Evolutionary conservation across 345 rosid species (phyloP).

Genomic region (Populus nigra): DNA sequence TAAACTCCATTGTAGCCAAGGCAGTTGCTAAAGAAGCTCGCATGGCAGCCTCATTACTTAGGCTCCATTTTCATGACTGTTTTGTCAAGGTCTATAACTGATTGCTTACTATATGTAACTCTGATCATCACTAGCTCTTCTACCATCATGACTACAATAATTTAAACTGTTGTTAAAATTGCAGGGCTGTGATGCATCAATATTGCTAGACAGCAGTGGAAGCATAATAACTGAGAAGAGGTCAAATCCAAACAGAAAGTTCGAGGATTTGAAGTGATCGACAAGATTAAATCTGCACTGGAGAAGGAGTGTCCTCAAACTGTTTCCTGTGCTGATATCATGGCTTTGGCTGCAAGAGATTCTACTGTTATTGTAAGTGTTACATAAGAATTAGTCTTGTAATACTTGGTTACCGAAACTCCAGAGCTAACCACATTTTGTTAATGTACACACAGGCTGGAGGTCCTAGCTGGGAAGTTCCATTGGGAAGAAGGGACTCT

Average conservation of each 20-base stretch:
- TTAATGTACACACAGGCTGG: slow-evolving; percentile 47
- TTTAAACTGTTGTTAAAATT: not conserved
- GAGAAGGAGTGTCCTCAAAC: slow-evolving; percentile 71
- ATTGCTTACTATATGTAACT: not conserved
- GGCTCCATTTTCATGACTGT: slow-evolving; percentile 37
- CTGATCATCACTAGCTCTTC: not conserved
- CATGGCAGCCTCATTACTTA: slow-evolving; percentile 31
- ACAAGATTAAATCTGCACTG: slow-evolving; percentile 71
- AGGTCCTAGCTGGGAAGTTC: slow-evolving; percentile 86
- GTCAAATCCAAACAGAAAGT: slow-evolving; percentile 69
- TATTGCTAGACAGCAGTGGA: slow-evolving; percentile 64
- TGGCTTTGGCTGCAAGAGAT: slow-evolving; percentile 82
- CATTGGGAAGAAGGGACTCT: slow-evolving; percentile 77
- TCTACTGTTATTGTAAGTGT: slow-evolving; percentile 70
- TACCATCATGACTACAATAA: too few relatives aligned
- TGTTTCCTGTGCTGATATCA: slow-evolving; percentile 81
- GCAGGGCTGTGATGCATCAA: slow-evolving; percentile 90
- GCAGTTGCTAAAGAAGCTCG: slow-evolving; percentile 30
- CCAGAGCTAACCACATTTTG: not conserved
- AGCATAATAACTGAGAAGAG: slow-evolving; percentile 60
- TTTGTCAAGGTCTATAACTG: slow-evolving; percentile 29
- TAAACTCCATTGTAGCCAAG: slow-evolving; percentile 24
- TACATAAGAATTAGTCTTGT: not conserved
- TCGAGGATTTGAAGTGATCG: slow-evolving; percentile 77
- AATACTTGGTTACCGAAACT: too few relatives aligned